These are phyloP conservation scores for Xylariales sp. DNA, from an alignment of 2,329 filamentous ascomycete species.

Conservation along the genomic window DNA sequence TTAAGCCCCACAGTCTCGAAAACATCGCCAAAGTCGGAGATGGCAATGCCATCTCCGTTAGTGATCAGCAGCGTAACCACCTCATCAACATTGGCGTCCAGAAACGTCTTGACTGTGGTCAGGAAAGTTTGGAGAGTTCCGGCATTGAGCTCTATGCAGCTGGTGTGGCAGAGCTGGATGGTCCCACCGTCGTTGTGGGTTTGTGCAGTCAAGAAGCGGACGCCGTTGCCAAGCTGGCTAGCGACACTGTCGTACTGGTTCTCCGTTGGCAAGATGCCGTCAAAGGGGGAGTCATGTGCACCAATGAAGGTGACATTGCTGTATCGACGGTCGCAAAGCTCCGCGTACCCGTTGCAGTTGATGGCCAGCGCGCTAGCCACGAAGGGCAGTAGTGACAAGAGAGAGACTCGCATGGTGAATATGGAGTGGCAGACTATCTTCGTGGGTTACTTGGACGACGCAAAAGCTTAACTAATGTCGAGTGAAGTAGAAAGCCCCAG, in stretches of 20 bases:
- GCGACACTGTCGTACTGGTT: conserved; percentile 59
- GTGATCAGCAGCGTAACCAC: conserved; percentile 61
- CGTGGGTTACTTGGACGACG: too few relatives aligned
- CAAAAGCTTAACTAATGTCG: too few relatives aligned
- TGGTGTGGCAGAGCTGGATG: conserved; percentile 62
- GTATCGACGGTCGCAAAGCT: conserved; percentile 53
- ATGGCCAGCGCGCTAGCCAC: conserved; percentile 15
- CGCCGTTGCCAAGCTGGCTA: conserved; percentile 54
- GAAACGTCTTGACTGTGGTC: conserved; percentile 53
- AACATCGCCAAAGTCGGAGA: conserved; percentile 48
- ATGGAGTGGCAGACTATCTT: too few relatives aligned
- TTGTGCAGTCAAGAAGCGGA: conserved; percentile 62
- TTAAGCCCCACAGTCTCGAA: conserved; percentile 54
- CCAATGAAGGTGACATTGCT: conserved; percentile 58
- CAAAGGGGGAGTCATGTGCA: conserved; percentile 62
- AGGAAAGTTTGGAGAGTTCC: conserved; percentile 54
- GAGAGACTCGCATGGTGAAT: conserved; percentile 12
- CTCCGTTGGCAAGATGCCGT: conserved; percentile 47
- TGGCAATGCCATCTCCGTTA: conserved; percentile 54
- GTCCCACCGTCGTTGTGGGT: conserved; percentile 49
- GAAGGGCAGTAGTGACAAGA: conserved; percentile 14
- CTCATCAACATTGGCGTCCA: conserved; percentile 54
- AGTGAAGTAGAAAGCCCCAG: too few relatives aligned
- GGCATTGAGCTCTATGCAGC: conserved; percentile 54
- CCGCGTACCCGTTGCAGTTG: conserved; percentile 53